Base-by-base conservation (phyloP, 2,329 filamentous ascomycete species). In the Cladosporium sp. region DNA sequence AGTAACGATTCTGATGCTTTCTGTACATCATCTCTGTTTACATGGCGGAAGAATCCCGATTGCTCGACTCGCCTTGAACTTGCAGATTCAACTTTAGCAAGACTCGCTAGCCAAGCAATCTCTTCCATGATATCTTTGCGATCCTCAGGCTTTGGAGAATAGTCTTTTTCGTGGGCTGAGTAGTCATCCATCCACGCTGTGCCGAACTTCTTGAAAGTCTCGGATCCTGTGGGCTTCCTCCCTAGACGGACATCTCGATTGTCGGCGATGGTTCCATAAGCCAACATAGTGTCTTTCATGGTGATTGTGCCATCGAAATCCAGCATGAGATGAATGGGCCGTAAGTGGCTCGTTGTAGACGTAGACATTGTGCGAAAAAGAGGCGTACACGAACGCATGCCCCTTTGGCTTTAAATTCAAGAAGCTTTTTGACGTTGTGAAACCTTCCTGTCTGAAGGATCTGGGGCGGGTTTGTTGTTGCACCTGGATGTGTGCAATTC, bases 251-350 rank as follows among this genome's bases (percentile, higher is more conserved):
- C 39, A 22, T 63, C 55, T 30, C 55, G 48, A n/a, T 59, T 57
- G 16, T 52, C 54, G 2, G 68, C 64, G 12, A 75, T 67, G 27
- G 60, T 58, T 35, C 67, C 70, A 8, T 76, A 64, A 12, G 69
- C 49, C n/a, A 67, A 57, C 43, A 76, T 66, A 0, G 73, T 75
- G 55, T 77, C 74, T 18, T 63, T 63, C 35, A 59, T 56, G 11
- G 73, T 75, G 22, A 75, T 57, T 0, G 73, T 76, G 49, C 72
- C 72, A 55, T 77, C 74, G 65, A 69, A 76, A 59, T 77, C 74
- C 12, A 76, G 59, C 7, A 75, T 55, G 56, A 70, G 64, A 57
- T 39, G 39, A 39, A 36, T 43, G 11, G 48, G 39, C 36, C 11
- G 36, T 18, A 5, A 9, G 4, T 27, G 22, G 4, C 32, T 15